Conservation (phyloP, 345 rosid genomes). For the Noccaea caerulescens region DNA sequence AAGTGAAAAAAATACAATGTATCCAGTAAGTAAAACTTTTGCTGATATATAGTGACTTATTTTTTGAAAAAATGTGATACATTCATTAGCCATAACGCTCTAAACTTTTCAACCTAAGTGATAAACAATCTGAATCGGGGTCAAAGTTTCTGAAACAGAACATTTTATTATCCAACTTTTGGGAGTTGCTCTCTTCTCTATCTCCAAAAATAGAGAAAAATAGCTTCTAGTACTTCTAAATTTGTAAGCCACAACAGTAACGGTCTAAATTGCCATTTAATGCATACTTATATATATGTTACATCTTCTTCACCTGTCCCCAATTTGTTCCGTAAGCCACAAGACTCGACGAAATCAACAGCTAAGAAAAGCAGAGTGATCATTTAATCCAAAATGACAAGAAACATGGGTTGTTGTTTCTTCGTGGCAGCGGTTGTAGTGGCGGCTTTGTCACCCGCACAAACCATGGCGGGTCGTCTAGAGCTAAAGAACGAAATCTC, state of each 20-base stretch:
- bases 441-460: background rate
- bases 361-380: background rate
- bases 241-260: slow-evolving; percentile 20
- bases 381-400: slow-evolving; percentile 14
- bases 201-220: slow-evolving; percentile 15
- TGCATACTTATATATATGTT: slow-evolving; percentile 19
- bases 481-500: slow-evolving; percentile 41
- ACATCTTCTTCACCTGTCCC: slow-evolving; percentile 13
- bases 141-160: slow-evolving; percentile 32
- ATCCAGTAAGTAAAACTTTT: no score
- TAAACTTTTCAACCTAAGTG: slow-evolving; percentile 11
- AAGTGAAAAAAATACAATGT: no score
- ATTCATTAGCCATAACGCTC: background rate
- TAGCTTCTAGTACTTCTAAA: slow-evolving; percentile 28
- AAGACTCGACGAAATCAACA: slow-evolving; percentile 9
- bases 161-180: slow-evolving; percentile 7
- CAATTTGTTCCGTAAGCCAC: slow-evolving; percentile 9
- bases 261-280: slow-evolving; percentile 12
- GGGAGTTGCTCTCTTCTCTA: slow-evolving; percentile 11
- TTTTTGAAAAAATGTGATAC: background rate
- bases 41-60: no score
- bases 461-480: slow-evolving; percentile 29
- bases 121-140: slow-evolving; percentile 13
- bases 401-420: slow-evolving; percentile 3
- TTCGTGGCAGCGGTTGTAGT: slow-evolving; percentile 3